Conservation (phyloP, 768 basidiomycete species). For the Lactifluus rugatus region DNA sequence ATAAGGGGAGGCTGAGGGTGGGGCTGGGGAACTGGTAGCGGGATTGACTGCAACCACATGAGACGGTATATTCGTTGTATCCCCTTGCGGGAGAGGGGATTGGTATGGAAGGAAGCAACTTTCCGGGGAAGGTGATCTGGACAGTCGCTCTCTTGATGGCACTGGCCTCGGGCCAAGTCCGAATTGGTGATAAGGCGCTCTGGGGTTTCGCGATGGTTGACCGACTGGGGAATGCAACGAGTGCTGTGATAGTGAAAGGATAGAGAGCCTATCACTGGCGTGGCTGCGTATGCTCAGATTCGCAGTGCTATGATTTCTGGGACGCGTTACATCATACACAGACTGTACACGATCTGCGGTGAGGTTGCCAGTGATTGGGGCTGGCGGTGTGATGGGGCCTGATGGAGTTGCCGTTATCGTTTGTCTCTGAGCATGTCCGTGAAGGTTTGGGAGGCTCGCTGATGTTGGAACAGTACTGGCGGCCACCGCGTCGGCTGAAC, state of each 20-base stretch:
- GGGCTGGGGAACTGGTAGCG: neutral
- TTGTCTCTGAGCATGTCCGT: neutral
- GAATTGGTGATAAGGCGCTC: constrained; percentile 1
- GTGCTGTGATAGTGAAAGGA: neutral
- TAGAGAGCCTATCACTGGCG: constrained; percentile 6
- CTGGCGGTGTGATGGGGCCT: neutral
- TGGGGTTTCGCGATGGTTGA: neutral
- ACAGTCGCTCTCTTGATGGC: neutral
- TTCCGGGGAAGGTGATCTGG: neutral
- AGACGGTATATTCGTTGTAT: neutral
- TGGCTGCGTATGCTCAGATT: constrained; percentile 7
- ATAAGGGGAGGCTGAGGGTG: neutral
- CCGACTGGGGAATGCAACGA: neutral
- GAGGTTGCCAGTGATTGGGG: neutral
- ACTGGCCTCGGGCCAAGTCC: neutral
- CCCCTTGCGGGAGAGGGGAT: neutral
- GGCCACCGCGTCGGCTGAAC: neutral
- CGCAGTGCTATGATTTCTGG: neutral
- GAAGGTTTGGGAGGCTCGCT: neutral
- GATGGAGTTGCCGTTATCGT: neutral
- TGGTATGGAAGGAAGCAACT: neutral
- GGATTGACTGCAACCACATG: neutral
- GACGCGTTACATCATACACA: neutral
- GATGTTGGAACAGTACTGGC: constrained; percentile 5
- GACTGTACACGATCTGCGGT: neutral